phyloP scores from a whole-genome alignment of 148 eudicot species.

The Drosera capensis region DNA sequence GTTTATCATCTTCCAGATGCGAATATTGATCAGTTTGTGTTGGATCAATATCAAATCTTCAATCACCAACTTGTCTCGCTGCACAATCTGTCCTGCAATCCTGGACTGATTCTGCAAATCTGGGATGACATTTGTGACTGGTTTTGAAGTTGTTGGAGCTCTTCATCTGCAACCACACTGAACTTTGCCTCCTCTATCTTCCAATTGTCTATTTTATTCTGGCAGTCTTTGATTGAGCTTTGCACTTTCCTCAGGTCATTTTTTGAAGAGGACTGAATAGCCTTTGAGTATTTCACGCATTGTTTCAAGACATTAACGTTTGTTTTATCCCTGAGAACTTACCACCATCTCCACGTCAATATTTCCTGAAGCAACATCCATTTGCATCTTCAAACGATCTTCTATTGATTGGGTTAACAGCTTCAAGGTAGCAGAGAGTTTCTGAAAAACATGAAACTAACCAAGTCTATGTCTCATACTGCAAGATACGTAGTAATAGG shows the following conservation, averaged over 20 bases:
- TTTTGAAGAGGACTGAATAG: constrained; percentile 23
- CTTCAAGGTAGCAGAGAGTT: no score
- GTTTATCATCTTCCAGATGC: constrained; percentile 29
- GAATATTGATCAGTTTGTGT: constrained; percentile 20
- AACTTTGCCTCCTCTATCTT: constrained; percentile 45
- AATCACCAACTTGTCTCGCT: constrained; percentile 38
- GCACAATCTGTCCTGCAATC: constrained; percentile 59
- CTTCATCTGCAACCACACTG: constrained; percentile 46
- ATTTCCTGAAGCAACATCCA: constrained; percentile 32
- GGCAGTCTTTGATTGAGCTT: constrained; percentile 46
- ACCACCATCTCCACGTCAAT: constrained; percentile 33
- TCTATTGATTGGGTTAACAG: no score
- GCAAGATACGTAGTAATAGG: no score
- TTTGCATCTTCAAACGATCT: no score
- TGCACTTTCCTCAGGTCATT: constrained; percentile 30
- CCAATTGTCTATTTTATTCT: constrained; percentile 44
- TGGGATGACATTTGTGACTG: constrained; percentile 72
- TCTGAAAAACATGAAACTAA: no score
- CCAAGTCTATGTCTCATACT: no score
- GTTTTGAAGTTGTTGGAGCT: constrained; percentile 38
- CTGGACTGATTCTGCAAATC: constrained; percentile 34
- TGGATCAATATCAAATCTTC: constrained; percentile 52
- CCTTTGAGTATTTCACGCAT: constrained; percentile 17
- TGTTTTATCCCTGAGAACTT: constrained; percentile 27
- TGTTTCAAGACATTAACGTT: constrained; percentile 19